Evolutionary conservation across 129 eudicot genomes (phyloP), one percentile per base, ranked within the genome.

Genomic region (Centella asiatica): DNA sequence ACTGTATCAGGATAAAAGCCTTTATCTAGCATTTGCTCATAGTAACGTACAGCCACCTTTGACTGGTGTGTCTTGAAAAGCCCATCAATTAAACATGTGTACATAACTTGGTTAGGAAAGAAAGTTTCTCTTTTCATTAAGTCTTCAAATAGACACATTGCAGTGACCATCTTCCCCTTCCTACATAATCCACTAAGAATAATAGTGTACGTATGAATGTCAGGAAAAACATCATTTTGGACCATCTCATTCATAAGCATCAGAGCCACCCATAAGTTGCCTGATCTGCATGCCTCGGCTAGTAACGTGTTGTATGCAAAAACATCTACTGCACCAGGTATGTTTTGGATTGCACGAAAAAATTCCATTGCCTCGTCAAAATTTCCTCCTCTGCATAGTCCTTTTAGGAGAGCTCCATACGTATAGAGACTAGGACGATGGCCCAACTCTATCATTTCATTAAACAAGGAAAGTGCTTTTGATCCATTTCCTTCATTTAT

Each of bases 131-230:
- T 82, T 65, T 63, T 54, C 54, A 68, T 51, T 70, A 61, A 69
- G n/a, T 72, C 72, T 65, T 74, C 86, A 9, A 66, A 70, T 26
- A 90, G 44, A 36, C 76, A 79, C 68, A 92, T 66, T 53, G 96
- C 95, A 60, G 75, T 68, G 51, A 79, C 84, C 76, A 80, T 69
- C 72, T 80, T 82, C 27, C 83, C 88, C 58, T 62, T 80, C 70
- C 77, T 82, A 87, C 98, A 92, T 56, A 92, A 80, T 57, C 88
- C 76, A 25, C 77, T 60, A 64, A 92, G 77, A 34, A 92, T 69
- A 72, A 75, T 65, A 34, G 78, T 68, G 51, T 84, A 92, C 20
- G 90, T 75, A 63, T 77, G 70, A 54, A 70, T 70, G 74, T 87
- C 90, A 56, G 94, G 98, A 72, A 84, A 56, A 44, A 84, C 44